Percentiles rank a stretch among this genome's conserved stretches.
Conservation (phyloP, 2,329 filamentous ascomycete species). For the Diaporthe ilicicola region DNA sequence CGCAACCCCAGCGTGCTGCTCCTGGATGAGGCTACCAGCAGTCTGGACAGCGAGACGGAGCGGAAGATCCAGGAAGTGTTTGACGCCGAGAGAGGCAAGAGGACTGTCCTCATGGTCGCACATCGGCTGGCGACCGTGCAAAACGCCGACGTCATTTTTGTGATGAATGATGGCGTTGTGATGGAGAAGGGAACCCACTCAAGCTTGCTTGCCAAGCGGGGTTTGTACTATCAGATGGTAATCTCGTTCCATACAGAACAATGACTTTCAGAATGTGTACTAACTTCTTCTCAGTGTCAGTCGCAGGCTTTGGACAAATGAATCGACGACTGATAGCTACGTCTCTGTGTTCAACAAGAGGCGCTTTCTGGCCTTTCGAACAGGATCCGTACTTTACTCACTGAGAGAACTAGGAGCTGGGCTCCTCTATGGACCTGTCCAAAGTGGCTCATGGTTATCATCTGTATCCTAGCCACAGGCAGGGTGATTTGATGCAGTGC, state of each 20-base stretch:
- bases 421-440: no score
- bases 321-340: neutral
- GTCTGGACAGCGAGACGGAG: conserved; percentile 10
- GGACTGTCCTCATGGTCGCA: conserved; percentile 1
- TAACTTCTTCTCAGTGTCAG: neutral
- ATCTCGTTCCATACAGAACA: neutral
- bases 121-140: neutral
- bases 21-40: conserved; percentile 18
- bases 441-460: no score
- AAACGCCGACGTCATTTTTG: neutral
- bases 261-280: rapidly evolving
- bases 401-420: no score
- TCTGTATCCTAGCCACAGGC: no score
- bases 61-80: conserved; percentile 1
- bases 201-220: neutral
- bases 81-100: neutral
- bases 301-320: conserved; percentile 6
- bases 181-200: neutral
- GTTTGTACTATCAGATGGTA: conserved; percentile 7
- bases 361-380: no score
- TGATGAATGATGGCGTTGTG: neutral
- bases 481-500: no score
- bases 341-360: no score
- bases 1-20: conserved; percentile 26
- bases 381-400: no score